These are phyloP conservation scores for Aspergillus flavus DNA, from an alignment of 2,329 filamentous ascomycete genomes.

Conservation along the genomic window DNA sequence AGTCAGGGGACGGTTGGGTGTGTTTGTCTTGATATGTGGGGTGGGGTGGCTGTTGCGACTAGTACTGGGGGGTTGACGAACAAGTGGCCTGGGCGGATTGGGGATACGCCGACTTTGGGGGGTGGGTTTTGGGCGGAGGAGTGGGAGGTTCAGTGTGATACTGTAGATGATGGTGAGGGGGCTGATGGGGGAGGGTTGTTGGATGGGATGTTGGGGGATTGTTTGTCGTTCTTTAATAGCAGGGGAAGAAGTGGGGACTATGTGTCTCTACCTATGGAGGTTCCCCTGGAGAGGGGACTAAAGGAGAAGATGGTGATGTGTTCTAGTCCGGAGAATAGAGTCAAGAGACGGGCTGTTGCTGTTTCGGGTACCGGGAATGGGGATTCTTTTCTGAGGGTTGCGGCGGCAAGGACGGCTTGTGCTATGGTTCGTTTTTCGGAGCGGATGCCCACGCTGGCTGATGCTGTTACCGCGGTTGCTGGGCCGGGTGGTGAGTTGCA, in stretches of 20 bases:
- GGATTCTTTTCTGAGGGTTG: slow-evolving; percentile 77
- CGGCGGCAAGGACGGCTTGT: slow-evolving; percentile 71
- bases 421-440: slow-evolving; percentile 69
- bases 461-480: slow-evolving; percentile 66
- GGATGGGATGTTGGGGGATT: not conserved
- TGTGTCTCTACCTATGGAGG: not conserved
- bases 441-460: slow-evolving; percentile 50
- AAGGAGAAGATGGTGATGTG: not conserved
- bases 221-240: not conserved
- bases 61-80: slow-evolving; percentile 81
- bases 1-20: slow-evolving; percentile 85
- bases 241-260: not conserved
- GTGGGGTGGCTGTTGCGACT: slow-evolving; percentile 69
- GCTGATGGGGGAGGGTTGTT: not conserved
- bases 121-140: slow-evolving; percentile 91
- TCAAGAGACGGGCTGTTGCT: slow-evolving; percentile 49
- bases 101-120: slow-evolving; percentile 81
- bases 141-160: slow-evolving; percentile 55
- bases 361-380: slow-evolving; percentile 85
- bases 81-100: slow-evolving; percentile 81
- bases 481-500: slow-evolving; percentile 75
- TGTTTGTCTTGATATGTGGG: slow-evolving; percentile 76
- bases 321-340: not conserved
- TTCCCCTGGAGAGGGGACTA: not conserved
- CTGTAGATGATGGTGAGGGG: not conserved